Percentiles rank a stretch among this genome's conserved stretches.
Conservation (phyloP, 2,329 filamentous ascomycete species). For the Aurifilum marmelostoma region DNA sequence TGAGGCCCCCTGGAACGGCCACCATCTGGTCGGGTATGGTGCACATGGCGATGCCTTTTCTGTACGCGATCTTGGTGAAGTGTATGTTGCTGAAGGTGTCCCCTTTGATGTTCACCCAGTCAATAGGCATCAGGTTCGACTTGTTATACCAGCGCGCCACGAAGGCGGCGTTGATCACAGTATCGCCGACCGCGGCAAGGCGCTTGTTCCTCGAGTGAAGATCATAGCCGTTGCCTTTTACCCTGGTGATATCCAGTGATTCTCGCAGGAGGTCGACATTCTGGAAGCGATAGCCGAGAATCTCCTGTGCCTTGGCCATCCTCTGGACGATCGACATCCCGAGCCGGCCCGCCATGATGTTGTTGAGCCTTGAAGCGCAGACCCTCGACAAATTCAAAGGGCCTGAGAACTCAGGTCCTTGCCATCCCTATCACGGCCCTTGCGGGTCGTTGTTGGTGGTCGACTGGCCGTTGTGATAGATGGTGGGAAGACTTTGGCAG, state of each 20-base stretch:
- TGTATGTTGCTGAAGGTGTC: conserved; percentile 2
- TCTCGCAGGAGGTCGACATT: conserved; percentile 36
- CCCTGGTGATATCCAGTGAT: conserved; percentile 32
- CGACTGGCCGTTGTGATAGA: neutral
- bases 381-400: neutral
- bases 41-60: conserved; percentile 10
- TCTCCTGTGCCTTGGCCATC: conserved; percentile 22
- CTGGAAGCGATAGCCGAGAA: conserved; percentile 33
- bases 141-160: conserved; percentile 12
- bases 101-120: neutral
- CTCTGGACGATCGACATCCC: conserved; percentile 10
- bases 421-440: neutral
- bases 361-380: neutral
- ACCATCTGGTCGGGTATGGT: conserved; percentile 11
- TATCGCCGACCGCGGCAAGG: conserved; percentile 23
- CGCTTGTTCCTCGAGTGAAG: neutral
- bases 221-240: neutral
- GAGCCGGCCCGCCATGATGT: conserved; percentile 11
- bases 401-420: neutral
- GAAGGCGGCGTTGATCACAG: neutral
- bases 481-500: neutral
- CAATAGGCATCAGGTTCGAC: neutral
- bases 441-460: neutral
- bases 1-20: neutral
- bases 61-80: conserved; percentile 1